phyloP scores from a whole-genome alignment of 1,284 basidiomycete species.

The Sporisorium scitamineum region DNA sequence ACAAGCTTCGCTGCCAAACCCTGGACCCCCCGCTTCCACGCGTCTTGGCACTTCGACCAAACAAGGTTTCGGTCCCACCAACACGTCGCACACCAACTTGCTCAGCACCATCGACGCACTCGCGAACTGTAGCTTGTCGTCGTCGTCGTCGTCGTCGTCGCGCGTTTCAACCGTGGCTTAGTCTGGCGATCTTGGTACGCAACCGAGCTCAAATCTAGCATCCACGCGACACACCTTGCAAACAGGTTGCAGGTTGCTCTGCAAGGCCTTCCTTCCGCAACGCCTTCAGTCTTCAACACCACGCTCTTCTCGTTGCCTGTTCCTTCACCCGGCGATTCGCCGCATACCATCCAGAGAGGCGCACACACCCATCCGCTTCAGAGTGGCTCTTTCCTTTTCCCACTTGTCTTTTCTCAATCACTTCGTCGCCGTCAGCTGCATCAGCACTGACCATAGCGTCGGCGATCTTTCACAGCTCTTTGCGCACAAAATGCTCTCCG shows the following conservation, averaged over 20 bases:
- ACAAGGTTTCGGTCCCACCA: constrained; percentile 23
- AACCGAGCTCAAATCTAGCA: neutral
- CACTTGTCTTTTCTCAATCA: neutral
- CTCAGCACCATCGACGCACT: neutral
- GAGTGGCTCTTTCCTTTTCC: neutral
- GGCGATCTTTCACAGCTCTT: neutral
- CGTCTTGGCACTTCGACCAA: constrained; percentile 4
- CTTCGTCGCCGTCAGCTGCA: constrained; percentile 5
- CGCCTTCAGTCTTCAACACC: neutral
- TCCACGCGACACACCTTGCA: neutral
- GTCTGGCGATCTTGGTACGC: no score
- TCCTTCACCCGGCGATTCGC: neutral
- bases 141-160: neutral
- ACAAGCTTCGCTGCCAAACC: constrained; percentile 5
- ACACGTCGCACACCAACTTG: neutral
- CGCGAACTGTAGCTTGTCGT: neutral
- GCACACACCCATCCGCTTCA: neutral
- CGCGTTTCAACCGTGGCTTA: neutral
- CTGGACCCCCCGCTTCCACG: constrained; percentile 7
- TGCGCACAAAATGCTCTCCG: constrained; percentile 43
- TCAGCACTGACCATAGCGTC: neutral
- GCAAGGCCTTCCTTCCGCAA: neutral
- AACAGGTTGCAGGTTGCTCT: neutral
- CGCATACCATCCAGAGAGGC: neutral
- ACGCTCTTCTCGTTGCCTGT: neutral